Conservation (phyloP, 257 asterid genomes). For the Solanum pimpinellifolium region DNA sequence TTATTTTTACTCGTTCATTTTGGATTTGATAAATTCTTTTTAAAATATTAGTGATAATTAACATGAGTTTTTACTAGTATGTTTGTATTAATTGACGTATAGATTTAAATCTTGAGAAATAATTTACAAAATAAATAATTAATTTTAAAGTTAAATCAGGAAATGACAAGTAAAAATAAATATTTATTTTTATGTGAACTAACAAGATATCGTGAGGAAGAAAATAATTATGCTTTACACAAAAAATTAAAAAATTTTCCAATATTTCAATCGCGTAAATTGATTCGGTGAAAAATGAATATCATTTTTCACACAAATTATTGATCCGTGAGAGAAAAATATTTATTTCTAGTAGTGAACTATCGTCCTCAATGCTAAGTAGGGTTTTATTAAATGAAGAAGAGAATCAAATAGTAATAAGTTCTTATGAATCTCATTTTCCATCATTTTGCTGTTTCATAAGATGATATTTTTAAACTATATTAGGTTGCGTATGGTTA, state of each 20-base stretch:
- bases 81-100: no score
- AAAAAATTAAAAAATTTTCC: accelerated
- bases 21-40: no score
- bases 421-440: background rate
- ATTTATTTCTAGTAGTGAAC: background rate
- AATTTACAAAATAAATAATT: no score
- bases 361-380: background rate
- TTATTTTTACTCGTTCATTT: background rate
- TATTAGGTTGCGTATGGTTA: background rate
- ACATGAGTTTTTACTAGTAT: no score
- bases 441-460: background rate
- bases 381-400: background rate
- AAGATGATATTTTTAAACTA: background rate
- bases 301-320: no score
- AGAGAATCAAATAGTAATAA: background rate
- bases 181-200: background rate
- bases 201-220: no score
- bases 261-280: no score
- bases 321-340: background rate
- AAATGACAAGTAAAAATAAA: no score
- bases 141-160: background rate
- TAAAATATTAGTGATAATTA: no score
- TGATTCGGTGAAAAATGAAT: no score
- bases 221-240: no score
- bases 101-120: no score